Base-by-base conservation (phyloP, 225 moss, liverwort and hornwort genomes). In the Polytrichum commune region DNA sequence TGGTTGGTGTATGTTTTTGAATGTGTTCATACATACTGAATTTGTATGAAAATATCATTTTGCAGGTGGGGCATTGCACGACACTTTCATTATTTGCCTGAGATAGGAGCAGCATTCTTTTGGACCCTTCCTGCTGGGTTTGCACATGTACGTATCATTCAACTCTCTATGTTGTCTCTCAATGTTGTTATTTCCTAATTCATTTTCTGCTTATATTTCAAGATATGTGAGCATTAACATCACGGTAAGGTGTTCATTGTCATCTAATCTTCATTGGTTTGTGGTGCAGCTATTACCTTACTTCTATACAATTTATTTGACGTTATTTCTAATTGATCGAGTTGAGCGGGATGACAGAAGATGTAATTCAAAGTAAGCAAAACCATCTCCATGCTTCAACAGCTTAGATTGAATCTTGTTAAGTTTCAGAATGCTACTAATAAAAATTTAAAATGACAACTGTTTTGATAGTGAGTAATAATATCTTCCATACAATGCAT, bases 41-140 rank as follows among this genome's bases (percentile, higher is more conserved):
- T n/a, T 2, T 8, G 0, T 58, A 58, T n/a, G 6, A 58, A 1
- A 5, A 58, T 1, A 68, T 65, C 26, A 29, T 20, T 54, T 55
- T 66, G 74, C 85, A 90, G 90, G 85, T 90, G 90, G 88, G 81
- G 88, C 23, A 76, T 85, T 5, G 88, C 90, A 29, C 77, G 83
- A 56, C 88, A 88, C 72, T 72, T 90, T 76, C 81, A 90, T 73
- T 85, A 81, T 28, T 63, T 73, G 19, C 81, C 88, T 24, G 90
- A 90, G 61, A 70, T 88, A 1, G 81, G 75, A 25, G 75, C 64
- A 0, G 79, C 70, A 62, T 83, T 88, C 80, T 85, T 83, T 62
- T 85, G 88, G 88, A 83, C 81, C 29, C 19, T 90, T 30, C 88
- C 83, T 18, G 78, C 83, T 19, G 77, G 81, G 55, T 88, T 88